Base-by-base conservation (phyloP, 108 stramenopile genomes). In the Cyclotella distinguenda region DNA sequence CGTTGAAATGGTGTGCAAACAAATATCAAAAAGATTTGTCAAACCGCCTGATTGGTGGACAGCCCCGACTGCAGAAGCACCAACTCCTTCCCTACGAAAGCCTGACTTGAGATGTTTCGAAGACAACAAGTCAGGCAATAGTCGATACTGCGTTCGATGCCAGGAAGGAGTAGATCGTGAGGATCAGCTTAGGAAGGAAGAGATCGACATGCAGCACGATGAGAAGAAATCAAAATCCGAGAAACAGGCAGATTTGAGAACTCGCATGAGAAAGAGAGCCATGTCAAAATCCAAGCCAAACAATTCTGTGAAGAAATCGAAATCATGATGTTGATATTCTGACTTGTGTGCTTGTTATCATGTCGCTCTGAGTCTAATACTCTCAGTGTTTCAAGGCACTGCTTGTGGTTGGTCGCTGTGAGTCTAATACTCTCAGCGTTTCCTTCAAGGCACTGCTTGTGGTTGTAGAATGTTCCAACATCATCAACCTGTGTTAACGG, bases 1-100 rank as follows among this genome's bases (percentile, higher is more conserved):
- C 78, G 72, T 98, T 27, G 86, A 97, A 81, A 84, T 96, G 89
- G 82, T 88, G 12, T 83, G 70, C 54, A 68, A 81, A 45, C 64
- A 77, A 64, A 93, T 95, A 61, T 86, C 95, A 22, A 87, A 84
- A 58, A 76, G 91, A 27, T 89, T 86, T 23, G 82, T 86, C 11
- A 78, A 84, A 8, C 80, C 90, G 23, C 93, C 93, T 2, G 48
- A 40, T 2, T 93, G 88, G 88, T 91, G 85, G 85, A 32, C 78
- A 30, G 66, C 85, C 46, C 60, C 88, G 46, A 48, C 88, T 59
- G 16, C 63, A 33, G 77, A 70, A 27, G 40, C 57, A 19, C 43
- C 71, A 18, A 77, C 92, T 26, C 88, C 93, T 9, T 72, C 79
- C 12, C 60, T 90, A 12, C 68, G 82, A 23, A 87, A 89, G 55